A percentile compares a stretch with the other conserved stretches of the same genome.
Conservation (phyloP, 1,284 basidiomycete genomes). For the Ganoderma lucidum region DNA sequence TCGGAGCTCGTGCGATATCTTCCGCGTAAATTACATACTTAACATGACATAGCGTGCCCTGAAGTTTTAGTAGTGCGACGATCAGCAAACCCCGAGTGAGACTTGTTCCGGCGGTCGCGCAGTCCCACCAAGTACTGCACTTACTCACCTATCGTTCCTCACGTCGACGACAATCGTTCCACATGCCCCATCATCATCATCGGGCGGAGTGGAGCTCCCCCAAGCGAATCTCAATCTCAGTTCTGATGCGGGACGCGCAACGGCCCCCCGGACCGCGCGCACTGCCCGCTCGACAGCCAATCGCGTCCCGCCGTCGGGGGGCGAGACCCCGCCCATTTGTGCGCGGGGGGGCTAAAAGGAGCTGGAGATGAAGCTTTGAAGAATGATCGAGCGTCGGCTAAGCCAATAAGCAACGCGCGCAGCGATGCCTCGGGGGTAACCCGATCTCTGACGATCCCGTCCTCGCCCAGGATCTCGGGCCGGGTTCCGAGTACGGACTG, state of each 20-base stretch:
- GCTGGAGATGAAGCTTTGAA: background rate
- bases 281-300: background rate
- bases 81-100: background rate
- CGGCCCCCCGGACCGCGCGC: background rate
- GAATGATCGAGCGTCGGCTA: constrained; percentile 9
- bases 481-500: constrained; percentile 8
- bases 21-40: background rate
- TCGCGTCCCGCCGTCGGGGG: background rate
- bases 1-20: too few species aligned
- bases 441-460: constrained; percentile 9
- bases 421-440: constrained; percentile 11
- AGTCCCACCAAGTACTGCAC: background rate
- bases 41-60: background rate
- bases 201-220: background rate
- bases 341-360: background rate
- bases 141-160: background rate
- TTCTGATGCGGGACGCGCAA: background rate
- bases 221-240: constrained; percentile 1
- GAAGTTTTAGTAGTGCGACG: background rate
- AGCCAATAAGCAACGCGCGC: background rate
- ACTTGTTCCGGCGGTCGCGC: background rate
- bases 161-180: background rate
- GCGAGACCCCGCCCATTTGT: background rate
- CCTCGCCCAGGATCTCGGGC: constrained; percentile 21
- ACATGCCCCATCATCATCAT: background rate